phyloP scores from a whole-genome alignment of 345 rosid genomes.

The Lumnitzera littorea region DNA sequence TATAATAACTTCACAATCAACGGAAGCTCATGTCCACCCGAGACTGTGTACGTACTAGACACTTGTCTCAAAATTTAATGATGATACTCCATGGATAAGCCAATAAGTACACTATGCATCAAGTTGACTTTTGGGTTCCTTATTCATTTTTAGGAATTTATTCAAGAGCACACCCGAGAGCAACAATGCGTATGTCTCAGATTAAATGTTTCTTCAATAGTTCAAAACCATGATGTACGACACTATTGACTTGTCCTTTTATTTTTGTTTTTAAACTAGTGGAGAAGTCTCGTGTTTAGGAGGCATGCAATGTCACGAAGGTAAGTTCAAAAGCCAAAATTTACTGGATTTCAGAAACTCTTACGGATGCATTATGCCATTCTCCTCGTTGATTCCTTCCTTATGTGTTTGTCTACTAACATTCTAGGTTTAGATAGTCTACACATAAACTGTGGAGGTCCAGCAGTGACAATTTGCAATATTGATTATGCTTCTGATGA shows the following conservation, averaged over 20 bases:
- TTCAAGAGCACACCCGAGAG: not conserved
- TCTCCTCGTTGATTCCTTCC: not conserved
- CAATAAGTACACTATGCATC: no score
- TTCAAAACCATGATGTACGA: no score
- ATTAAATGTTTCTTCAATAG: no score
- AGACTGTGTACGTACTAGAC: no score
- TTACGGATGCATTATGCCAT: no score
- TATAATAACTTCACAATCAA: not conserved
- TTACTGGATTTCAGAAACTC: no score
- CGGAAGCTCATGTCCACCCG: no score
- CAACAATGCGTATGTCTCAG: not conserved
- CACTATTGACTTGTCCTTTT: not conserved
- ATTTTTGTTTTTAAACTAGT: not conserved
- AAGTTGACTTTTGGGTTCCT: no score
- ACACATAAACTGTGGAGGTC: conserved; percentile 14
- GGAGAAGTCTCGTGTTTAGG: not conserved
- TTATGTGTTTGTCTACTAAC: not conserved
- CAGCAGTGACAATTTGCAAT: not conserved
- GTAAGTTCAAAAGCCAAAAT: not conserved
- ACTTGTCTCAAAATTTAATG: no score
- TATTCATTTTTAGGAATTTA: not conserved
- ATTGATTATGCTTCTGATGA: not conserved
- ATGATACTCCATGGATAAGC: no score
- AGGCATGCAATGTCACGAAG: not conserved
- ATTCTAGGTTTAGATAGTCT: not conserved